phyloP scores from a whole-genome alignment of 495 filamentous ascomycete genomes.

The Neurospora sublineolata region DNA sequence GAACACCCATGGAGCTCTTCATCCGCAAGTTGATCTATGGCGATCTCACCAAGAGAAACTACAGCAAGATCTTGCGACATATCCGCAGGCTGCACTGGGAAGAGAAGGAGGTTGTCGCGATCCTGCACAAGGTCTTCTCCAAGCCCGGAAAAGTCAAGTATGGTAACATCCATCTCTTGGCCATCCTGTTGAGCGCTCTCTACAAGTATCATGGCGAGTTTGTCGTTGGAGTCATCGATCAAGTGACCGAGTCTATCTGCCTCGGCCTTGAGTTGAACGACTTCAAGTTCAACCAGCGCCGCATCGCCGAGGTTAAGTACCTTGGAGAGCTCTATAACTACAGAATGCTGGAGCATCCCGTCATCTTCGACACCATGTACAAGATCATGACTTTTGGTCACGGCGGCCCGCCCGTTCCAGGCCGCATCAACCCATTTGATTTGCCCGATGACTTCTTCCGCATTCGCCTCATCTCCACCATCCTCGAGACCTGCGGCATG shows the following conservation, averaged over 20 bases:
- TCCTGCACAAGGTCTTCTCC: constrained; percentile 83
- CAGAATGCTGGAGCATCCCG: constrained; percentile 88
- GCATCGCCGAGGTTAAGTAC: constrained; percentile 92
- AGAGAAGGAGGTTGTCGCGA: constrained; percentile 71
- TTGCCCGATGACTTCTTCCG: constrained; percentile 93
- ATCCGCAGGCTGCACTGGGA: constrained; percentile 97
- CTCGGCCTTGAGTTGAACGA: constrained; percentile 89
- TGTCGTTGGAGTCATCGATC: constrained; percentile 76
- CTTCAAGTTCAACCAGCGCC: constrained; percentile 95
- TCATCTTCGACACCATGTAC: constrained; percentile 93
- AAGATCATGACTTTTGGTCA: constrained; percentile 88
- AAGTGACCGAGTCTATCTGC: constrained; percentile 76
- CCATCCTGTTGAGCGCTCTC: constrained; percentile 77
- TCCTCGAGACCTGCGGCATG: constrained; percentile 91
- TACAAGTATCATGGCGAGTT: constrained; percentile 90
- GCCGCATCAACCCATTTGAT: constrained; percentile 63
- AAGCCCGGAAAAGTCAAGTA: constrained; percentile 97
- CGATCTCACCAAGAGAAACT: constrained; percentile 88
- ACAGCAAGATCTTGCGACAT: constrained; percentile 84
- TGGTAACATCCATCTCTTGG: constrained; percentile 89
- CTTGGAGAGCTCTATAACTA: constrained; percentile 97
- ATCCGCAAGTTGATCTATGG: constrained; percentile 83
- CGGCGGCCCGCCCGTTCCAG: constrained; percentile 69
- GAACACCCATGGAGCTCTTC: constrained; percentile 84
- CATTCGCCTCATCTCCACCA: constrained; percentile 73